Evolutionary conservation across 192 early-diverging fungal species (phyloP).

Genomic region (Allomyces arbusculus): DNA sequence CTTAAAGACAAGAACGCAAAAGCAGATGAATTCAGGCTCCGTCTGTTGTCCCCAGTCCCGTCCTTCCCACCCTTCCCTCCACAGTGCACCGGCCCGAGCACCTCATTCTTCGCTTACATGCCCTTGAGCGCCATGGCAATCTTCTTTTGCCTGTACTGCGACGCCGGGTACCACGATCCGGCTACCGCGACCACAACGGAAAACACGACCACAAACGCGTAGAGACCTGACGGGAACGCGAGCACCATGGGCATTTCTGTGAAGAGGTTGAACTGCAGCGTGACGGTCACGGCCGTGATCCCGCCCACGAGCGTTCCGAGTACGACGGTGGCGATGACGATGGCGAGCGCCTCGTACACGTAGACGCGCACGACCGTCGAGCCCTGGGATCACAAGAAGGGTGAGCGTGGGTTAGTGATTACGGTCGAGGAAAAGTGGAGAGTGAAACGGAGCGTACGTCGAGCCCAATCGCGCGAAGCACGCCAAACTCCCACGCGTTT

Average conservation of each 20-base stretch:
- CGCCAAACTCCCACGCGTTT: conserved; percentile 17
- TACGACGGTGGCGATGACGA: conserved; percentile 8
- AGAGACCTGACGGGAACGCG: conserved; percentile 8
- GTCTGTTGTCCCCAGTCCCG: too few species aligned
- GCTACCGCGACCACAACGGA: conserved; percentile 8
- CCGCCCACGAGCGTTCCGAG: conserved; percentile 11
- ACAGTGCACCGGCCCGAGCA: too few species aligned
- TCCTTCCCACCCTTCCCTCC: too few species aligned
- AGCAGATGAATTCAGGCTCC: too few species aligned
- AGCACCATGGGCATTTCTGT: conserved; percentile 11
- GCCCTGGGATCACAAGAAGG: background rate
- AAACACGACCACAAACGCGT: conserved; percentile 2
- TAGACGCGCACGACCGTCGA: conserved; percentile 8
- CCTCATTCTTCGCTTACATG: background rate
- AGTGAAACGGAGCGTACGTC: conserved; percentile 2
- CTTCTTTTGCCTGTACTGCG: conserved; percentile 5
- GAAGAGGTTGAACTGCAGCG: conserved; percentile 14
- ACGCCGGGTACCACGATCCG: conserved; percentile 9
- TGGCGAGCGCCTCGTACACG: conserved; percentile 13
- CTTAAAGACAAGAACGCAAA: too few species aligned
- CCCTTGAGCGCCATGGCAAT: conserved; percentile 12
- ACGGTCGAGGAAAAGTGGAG: background rate
- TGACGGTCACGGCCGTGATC: conserved; percentile 7
- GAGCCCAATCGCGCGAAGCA: conserved; percentile 12
- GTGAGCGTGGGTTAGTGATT: too few species aligned